Evolutionary conservation across 2,329 filamentous ascomycete species (phyloP).

Genomic region (Lachnellula cervina): DNA sequence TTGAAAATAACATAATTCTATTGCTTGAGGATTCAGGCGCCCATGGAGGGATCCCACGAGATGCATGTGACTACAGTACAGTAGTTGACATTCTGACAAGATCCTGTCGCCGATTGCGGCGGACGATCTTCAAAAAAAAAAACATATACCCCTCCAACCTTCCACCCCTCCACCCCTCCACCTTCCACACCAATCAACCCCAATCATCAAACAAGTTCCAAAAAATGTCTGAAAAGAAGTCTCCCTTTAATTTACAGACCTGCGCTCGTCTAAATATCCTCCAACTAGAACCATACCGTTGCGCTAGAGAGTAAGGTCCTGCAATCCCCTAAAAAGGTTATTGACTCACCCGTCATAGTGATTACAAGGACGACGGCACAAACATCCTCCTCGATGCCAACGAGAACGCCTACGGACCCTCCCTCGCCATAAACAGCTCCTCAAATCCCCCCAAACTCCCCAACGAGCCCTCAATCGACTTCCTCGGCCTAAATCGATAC

Average conservation of each 20-base stretch:
- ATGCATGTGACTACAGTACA: too few relatives aligned
- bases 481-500: constrained; percentile 84
- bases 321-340: constrained; percentile 3
- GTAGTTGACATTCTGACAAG: too few relatives aligned
- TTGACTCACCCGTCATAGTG: constrained; percentile 50
- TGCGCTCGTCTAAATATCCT: constrained; percentile 76
- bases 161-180: too few relatives aligned
- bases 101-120: too few relatives aligned
- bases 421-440: constrained; percentile 51
- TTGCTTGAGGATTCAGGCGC: too few relatives aligned
- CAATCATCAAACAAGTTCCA: background rate
- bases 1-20: too few relatives aligned
- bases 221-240: constrained; percentile 34
- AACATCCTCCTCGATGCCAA: constrained; percentile 97
- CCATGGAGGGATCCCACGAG: too few relatives aligned
- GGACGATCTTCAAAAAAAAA: too few relatives aligned
- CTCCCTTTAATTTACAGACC: constrained; percentile 66
- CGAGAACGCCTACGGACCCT: constrained; percentile 92
- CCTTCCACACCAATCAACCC: too few relatives aligned
- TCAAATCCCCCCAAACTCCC: constrained; percentile 35
- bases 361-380: constrained; percentile 97
- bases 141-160: too few relatives aligned
- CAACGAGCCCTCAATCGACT: constrained; percentile 59
- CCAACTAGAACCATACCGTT: constrained; percentile 72
- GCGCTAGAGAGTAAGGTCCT: constrained; percentile 67